Conservation (phyloP, 257 asterid species). For the Cinchona pubescens region DNA sequence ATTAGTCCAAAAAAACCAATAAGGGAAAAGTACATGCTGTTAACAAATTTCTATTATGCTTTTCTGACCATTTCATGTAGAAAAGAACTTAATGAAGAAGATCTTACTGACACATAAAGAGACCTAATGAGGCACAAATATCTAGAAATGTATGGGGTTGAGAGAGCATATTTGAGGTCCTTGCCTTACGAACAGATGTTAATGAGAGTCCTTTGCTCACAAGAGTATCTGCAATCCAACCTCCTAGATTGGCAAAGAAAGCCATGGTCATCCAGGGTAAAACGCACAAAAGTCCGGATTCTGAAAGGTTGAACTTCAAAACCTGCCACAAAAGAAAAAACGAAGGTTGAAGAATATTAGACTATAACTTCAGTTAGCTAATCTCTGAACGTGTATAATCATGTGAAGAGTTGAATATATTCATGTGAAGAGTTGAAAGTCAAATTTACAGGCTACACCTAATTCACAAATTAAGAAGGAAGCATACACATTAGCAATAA, state of each 20-base stretch:
- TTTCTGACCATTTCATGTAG: neutral
- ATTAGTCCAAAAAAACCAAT: conserved; percentile 15
- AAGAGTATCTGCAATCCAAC: conserved; percentile 93
- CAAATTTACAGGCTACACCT: neutral
- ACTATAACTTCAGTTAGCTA: neutral
- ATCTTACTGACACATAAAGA: neutral
- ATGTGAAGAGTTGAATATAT: too few species aligned
- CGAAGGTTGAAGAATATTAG: neutral
- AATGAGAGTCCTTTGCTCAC: conserved; percentile 83
- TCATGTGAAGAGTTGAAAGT: neutral
- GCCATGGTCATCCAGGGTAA: conserved; percentile 98
- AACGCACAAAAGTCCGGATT: conserved; percentile 82
- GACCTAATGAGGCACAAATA: neutral
- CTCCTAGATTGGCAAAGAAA: conserved; percentile 84
- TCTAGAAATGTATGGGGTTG: neutral
- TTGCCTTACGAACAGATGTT: conserved; percentile 56
- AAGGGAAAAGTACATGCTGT: neutral
- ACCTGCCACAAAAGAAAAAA: conserved; percentile 51
- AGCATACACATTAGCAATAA: neutral
- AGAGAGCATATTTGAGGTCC: conserved; percentile 8
- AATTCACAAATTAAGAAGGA: neutral
- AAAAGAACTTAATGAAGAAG: neutral
- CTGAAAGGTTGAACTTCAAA: conserved; percentile 89
- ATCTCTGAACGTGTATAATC: neutral
- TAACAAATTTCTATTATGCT: neutral